A percentile compares a stretch with the other conserved stretches of the same genome.
These are phyloP conservation scores for Botryotinia convoluta DNA, from an alignment of 2,329 filamentous ascomycete genomes.

Conservation along the genomic window DNA sequence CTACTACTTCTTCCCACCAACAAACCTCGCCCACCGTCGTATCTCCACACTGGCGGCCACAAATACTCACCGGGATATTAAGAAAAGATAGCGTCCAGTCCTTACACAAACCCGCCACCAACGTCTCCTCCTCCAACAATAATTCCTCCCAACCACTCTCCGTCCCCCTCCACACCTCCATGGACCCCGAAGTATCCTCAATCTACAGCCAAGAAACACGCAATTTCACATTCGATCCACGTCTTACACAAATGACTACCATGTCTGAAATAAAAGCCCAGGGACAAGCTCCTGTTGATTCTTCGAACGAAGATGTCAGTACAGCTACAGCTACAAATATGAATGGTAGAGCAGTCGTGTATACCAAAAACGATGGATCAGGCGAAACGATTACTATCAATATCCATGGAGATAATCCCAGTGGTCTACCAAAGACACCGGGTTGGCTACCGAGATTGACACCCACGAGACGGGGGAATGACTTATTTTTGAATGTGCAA, in stretches of 20 bases:
- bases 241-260: constrained; percentile 22
- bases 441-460: constrained; percentile 65
- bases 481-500: constrained; percentile 59
- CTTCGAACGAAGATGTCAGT: too few relatives aligned
- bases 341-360: background rate
- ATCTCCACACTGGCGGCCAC: constrained; percentile 32
- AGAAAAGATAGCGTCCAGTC: constrained; percentile 15
- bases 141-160: background rate
- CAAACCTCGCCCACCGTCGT: constrained; percentile 26
- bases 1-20: background rate
- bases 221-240: background rate
- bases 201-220: background rate
- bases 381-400: background rate
- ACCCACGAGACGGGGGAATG: constrained; percentile 63
- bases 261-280: constrained; percentile 32
- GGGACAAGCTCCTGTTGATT: background rate
- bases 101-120: background rate
- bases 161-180: background rate
- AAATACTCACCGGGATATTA: constrained; percentile 4
- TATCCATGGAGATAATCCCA: background rate
- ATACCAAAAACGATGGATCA: background rate
- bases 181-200: background rate
- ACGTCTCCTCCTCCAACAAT: background rate
- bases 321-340: background rate
- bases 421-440: constrained; percentile 45